Conservation (phyloP, 108 stramenopile genomes). For the Seminavis robusta region DNA sequence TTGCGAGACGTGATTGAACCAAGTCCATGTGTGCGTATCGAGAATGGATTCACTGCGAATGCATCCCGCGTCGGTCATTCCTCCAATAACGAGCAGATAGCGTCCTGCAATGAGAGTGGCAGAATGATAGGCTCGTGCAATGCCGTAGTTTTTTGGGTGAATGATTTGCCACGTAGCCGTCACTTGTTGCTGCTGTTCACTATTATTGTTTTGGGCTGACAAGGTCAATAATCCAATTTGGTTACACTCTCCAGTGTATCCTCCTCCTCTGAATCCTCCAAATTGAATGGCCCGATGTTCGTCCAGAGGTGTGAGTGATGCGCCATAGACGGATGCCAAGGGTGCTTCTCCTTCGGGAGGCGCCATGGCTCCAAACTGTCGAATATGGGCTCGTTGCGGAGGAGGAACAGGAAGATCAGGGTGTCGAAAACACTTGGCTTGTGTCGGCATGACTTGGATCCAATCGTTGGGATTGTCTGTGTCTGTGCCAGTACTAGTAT, state of each 20-base stretch:
- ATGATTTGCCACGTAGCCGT: not conserved
- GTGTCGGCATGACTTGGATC: too few relatives aligned
- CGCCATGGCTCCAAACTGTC: slow-evolving; percentile 1
- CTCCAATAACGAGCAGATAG: slow-evolving; percentile 53
- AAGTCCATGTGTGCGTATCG: slow-evolving; percentile 56
- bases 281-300: slow-evolving; percentile 43
- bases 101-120: slow-evolving; percentile 48
- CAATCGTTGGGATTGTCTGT: not conserved
- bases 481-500: not conserved
- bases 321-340: slow-evolving; percentile 37
- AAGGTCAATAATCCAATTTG: slow-evolving; percentile 42
- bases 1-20: slow-evolving; percentile 23
- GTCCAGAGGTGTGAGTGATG: slow-evolving; percentile 32
- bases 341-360: not conserved
- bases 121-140: slow-evolving; percentile 54
- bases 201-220: slow-evolving; percentile 1
- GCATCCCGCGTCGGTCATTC: slow-evolving; percentile 43
- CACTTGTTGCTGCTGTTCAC: not conserved
- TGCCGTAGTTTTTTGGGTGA: not conserved
- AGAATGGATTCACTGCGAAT: slow-evolving; percentile 35
- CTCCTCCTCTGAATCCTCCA: slow-evolving; percentile 61
- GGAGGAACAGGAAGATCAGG: too few relatives aligned
- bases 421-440: too few relatives aligned
- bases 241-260: slow-evolving; percentile 53
- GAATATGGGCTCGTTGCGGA: too few relatives aligned